Evolutionary conservation across 768 basidiomycete species (phyloP), one percentile per base, ranked within the genome.

Genomic region (Trametes sanguinea): DNA sequence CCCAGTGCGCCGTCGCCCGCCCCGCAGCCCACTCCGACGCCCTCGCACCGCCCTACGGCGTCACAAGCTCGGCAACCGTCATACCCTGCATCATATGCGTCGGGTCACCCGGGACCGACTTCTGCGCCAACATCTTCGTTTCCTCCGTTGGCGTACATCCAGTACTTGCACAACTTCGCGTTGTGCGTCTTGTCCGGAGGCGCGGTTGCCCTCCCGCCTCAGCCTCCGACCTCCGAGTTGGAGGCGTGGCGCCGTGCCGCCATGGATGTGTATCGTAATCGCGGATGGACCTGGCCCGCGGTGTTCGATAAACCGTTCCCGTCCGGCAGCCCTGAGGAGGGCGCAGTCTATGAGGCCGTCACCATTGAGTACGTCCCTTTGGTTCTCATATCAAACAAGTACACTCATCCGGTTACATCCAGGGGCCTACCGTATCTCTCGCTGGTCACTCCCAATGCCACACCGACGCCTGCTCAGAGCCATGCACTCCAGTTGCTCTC

Each of bases 401-500:
- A 16, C 14, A 43, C 42, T 43, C 42, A 43, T 56, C 22, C 2
- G 3, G 35, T 45, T 33, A 39, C 29, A 22, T 54, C 2, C 57
- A 87, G 86, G 35, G 80, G 79, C 5, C 75, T 83, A 54, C 69
- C 78, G 1, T 90, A 84, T 69, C 78, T 91, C 27, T 78, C 78
- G 30, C 78, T 90, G 30, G 62, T 66, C 3, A 78, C 80, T 13
- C 76, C 81, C 22, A 72, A 73, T 42, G 79, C 73, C 35, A 71
- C 68, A 48, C 87, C 89, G 2, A 86, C 84, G 33, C 74, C 81
- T n/a, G 68, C 77, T 44, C 90, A 92, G 69, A 65, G 75, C 11
- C 88, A 89, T 69, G 87, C 89, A 3, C 75, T 91, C 46, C 79
- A 82, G 57, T 81, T 90, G 14, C 78, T 91, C 5, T 80, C 84